Evolutionary conservation across 208 protist species (phyloP), one percentile per base, ranked within the genome.

Genomic region (Trypanosoma theileri): DNA sequence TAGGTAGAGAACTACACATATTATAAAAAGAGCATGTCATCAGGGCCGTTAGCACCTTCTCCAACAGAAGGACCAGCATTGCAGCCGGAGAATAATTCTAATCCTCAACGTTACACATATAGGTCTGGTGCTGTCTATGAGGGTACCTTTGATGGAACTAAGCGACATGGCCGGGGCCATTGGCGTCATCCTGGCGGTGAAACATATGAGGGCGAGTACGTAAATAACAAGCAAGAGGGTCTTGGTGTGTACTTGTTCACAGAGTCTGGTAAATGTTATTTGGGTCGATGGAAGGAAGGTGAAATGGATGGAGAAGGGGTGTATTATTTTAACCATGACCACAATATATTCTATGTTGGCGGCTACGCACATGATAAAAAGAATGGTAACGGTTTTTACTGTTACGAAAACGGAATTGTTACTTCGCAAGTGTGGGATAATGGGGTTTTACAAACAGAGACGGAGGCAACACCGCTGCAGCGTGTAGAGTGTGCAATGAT

Each of bases 141-240:
- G 78, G 92, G 92, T 52, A 84, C 58, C 26, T 97, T 97, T 75
- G 68, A 82, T 31, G 86, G 85, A 28, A 76, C 75, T 48, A 80
- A 88, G 71, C 88, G 89, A 50, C 79, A 83, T 72, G 92, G 92
- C 35, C 78, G 79, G 12, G 92, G 92, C 24, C 81, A 86, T 64
- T 96, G 87, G 87, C 53, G 67, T 19, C 87, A 94, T 67, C 87
- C 90, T 0, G 62, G 83, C 14, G 92, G 92, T 26, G 89, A 95
- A 66, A 76, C 53, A 19, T 97, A 96, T 67, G 89, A 95, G 62
- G 92, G 92, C 24, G 85, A 97, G 78, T 97, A 95, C 77, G 66
- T 76, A 16, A 64, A 93, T 45, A 94, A 97, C 74, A 88, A 88
- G 70, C 81, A 88, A 73, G 67, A 97, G 12, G 92, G 92, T 11